Percentiles rank a stretch among this genome's conserved stretches.
Evolutionary conservation across 1,284 basidiomycete genomes (phyloP).

Genomic region (Apiotrichum siamense): DNA sequence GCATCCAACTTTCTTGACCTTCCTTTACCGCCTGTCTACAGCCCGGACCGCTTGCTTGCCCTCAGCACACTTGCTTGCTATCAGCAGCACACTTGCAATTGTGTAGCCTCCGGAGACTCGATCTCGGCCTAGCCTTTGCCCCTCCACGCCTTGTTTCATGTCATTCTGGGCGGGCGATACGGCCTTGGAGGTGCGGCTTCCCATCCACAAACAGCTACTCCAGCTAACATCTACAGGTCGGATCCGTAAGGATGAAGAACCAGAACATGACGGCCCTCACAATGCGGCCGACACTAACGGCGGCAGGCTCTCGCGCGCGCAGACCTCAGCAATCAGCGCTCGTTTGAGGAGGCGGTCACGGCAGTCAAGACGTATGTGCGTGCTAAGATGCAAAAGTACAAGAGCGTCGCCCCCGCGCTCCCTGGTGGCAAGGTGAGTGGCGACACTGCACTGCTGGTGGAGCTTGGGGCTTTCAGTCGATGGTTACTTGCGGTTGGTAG

Average conservation of each 20-base stretch:
- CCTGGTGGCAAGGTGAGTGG: constrained; percentile 26
- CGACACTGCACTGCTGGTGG: too few species aligned
- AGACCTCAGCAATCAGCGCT: constrained; percentile 16
- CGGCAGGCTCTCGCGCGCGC: constrained; percentile 20
- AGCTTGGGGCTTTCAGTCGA: neutral
- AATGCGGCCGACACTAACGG: neutral
- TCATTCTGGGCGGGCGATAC: constrained; percentile 13
- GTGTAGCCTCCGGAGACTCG: neutral
- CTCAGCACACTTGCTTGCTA: too few species aligned
- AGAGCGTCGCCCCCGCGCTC: constrained; percentile 16
- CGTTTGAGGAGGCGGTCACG: constrained; percentile 15
- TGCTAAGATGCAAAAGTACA: constrained; percentile 26
- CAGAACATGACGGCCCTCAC: neutral
- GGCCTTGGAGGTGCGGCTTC: constrained; percentile 11
- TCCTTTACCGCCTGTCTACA: too few species aligned
- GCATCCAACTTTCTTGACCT: too few species aligned
- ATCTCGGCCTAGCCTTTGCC: neutral
- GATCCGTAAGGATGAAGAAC: neutral
- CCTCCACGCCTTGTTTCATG: neutral
- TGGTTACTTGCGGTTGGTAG: neutral
- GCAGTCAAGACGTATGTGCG: constrained; percentile 25
- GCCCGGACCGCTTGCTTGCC: too few species aligned
- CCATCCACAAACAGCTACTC: neutral
- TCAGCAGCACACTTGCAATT: too few species aligned
- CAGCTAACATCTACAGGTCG: constrained; percentile 8